Evolutionary conservation across 2,329 filamentous ascomycete genomes (phyloP).

Genomic region (Ophiosphaerella korrae): DNA sequence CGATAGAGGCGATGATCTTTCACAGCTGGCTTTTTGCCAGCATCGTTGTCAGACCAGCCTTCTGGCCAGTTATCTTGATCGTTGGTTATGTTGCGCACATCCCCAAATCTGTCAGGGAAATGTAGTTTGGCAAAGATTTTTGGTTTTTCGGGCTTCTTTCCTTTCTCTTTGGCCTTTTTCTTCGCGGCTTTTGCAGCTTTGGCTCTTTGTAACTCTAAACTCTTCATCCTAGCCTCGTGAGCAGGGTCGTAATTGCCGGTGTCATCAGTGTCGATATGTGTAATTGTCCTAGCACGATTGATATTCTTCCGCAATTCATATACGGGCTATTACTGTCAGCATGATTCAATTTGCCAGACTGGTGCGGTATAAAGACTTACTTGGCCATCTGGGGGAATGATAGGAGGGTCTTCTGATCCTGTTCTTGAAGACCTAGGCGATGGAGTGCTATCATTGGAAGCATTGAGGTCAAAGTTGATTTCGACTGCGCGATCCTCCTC

Average conservation of each 20-base stretch:
- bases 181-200: slow-evolving; percentile 20
- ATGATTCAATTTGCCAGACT: background rate
- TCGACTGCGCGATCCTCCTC: background rate
- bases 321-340: slow-evolving; percentile 13
- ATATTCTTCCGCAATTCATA: slow-evolving; percentile 34
- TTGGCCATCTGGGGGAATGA: slow-evolving; percentile 17
- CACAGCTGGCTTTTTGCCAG: slow-evolving; percentile 16
- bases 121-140: slow-evolving; percentile 25
- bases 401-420: slow-evolving; percentile 13
- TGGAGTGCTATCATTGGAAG: slow-evolving; percentile 8
- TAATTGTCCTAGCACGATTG: slow-evolving; percentile 21
- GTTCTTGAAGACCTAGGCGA: slow-evolving; percentile 10
- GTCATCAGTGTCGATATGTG: slow-evolving; percentile 45
- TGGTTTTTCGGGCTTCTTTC: slow-evolving; percentile 4
- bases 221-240: slow-evolving; percentile 14
- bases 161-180: slow-evolving; percentile 16
- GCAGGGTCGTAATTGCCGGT: slow-evolving; percentile 46
- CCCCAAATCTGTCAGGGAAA: slow-evolving; percentile 16
- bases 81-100: slow-evolving; percentile 27
- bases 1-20: slow-evolving; percentile 11
- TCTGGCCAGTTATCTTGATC: slow-evolving; percentile 38
- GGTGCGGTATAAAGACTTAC: background rate
- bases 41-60: slow-evolving; percentile 24
- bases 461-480: slow-evolving; percentile 9
- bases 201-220: slow-evolving; percentile 5